phyloP scores from a whole-genome alignment of 768 basidiomycete species.

The Collybia sordida region DNA sequence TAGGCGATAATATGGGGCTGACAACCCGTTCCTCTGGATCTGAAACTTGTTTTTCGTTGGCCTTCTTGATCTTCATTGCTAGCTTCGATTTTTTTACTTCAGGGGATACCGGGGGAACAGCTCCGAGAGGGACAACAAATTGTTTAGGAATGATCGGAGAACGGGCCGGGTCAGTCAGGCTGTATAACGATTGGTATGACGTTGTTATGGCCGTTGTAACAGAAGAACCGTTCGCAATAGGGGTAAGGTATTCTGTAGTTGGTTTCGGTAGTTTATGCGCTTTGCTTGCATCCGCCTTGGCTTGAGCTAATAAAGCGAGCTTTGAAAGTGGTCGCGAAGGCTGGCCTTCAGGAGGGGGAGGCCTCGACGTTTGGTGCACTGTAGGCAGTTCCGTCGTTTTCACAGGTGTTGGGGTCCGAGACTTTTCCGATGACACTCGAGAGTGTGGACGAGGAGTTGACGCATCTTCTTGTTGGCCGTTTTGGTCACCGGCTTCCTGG shows the following conservation, averaged over 20 bases:
- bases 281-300: constrained; percentile 39
- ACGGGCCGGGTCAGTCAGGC: constrained; percentile 53
- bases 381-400: constrained; percentile 1
- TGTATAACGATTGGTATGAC: constrained; percentile 70
- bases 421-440: constrained; percentile 12
- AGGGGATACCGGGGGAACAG: constrained; percentile 21
- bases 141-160: constrained; percentile 39
- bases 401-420: constrained; percentile 21
- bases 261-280: constrained; percentile 49
- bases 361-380: constrained; percentile 5
- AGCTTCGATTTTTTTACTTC: constrained; percentile 65
- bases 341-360: constrained; percentile 28
- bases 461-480: constrained; percentile 15
- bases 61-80: constrained; percentile 69
- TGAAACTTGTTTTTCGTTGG: constrained; percentile 41
- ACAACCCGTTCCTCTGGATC: constrained; percentile 38
- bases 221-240: constrained; percentile 80
- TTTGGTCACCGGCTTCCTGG: constrained; percentile 50
- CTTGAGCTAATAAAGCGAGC: constrained; percentile 71
- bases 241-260: constrained; percentile 69
- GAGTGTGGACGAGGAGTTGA: constrained; percentile 18
- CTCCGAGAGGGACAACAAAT: constrained; percentile 41
- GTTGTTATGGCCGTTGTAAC: constrained; percentile 85
- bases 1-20: constrained; percentile 41
- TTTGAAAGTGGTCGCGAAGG: constrained; percentile 58